Base-by-base conservation (phyloP, 2,329 filamentous ascomycete species). In the Coniochaeta sp. region DNA sequence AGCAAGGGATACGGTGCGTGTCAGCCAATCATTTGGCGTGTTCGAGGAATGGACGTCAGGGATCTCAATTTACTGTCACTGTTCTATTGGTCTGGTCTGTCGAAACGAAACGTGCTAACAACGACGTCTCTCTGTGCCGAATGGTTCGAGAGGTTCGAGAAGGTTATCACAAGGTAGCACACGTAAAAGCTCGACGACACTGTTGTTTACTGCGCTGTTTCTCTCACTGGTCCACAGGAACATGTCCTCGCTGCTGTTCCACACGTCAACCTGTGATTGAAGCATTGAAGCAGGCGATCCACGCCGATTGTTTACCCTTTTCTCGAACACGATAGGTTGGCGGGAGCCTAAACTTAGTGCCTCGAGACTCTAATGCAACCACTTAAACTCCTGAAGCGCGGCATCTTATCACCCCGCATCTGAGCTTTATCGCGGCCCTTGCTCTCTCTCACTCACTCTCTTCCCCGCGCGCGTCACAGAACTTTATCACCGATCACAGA, bases 21-120 rank as follows among this genome's bases (percentile, higher is more conserved):
- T 9, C 14, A 22, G 17, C 64, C 61, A 63, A 61, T 60, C 60
- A 65, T 47, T 58, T 47, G 38, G 40, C 61, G 55, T 57, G 57
- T 57, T 44, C 60, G 40, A 36, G 58, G 26, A 17, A 12, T 54
- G 43, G 43, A 47, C 43, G 28, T 31, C 28, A 26, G 19, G 11
- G 19, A 26, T 22, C 19, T 24, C 38, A 14, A 17, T 17, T 9
- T 28, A 6, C 11, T 52, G 14, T 6, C 8, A 16, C 8, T 24
- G 22, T 28, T 17, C 31, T 16, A 52, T 52, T 52, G 47, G 47
- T 28, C 47, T 17, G 12, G n/a, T n/a, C 24, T 16, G 22, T 7
- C 47, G 47, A 31, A 52, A 52, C 47, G 47, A 52, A 28, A 52
- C 47, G 47, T 52, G 47, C 47, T 52, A 52, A 31, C 24, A 28